Conservation (phyloP, 2,329 filamentous ascomycete genomes). For the Zarea fungicola region DNA sequence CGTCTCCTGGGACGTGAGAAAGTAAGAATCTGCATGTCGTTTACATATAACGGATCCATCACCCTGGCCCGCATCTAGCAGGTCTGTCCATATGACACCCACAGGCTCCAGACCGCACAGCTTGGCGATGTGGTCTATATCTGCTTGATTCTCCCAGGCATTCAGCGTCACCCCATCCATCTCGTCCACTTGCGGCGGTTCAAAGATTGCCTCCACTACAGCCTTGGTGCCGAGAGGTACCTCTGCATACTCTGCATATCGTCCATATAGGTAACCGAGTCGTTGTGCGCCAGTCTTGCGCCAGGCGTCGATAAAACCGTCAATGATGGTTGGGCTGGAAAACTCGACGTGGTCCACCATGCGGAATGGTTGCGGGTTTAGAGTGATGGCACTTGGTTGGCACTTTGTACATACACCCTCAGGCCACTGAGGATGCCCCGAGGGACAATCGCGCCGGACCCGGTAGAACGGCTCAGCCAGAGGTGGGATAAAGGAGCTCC, state of each 20-base stretch:
- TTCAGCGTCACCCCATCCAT: conserved; percentile 79
- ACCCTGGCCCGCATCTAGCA: conserved; percentile 73
- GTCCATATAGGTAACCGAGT: conserved; percentile 85
- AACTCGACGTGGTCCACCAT: conserved; percentile 99
- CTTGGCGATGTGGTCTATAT: conserved; percentile 73
- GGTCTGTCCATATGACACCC: conserved; percentile 91
- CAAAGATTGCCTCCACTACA: conserved; percentile 94
- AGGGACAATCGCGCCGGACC: conserved; percentile 83
- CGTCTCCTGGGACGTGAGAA: conserved; percentile 86
- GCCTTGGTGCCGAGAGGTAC: conserved; percentile 93
- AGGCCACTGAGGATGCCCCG: conserved; percentile 88
- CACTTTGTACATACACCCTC: conserved; percentile 98
- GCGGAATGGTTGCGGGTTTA: conserved; percentile 88
- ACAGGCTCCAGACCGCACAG: conserved; percentile 83
- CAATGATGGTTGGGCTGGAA: conserved; percentile 74
- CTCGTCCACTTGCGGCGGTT: conserved; percentile 87
- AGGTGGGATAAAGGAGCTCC: conserved; percentile 92
- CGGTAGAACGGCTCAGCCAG: conserved; percentile 89
- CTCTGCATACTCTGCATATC: conserved; percentile 84
- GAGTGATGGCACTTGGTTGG: conserved; percentile 91
- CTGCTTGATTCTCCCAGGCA: conserved; percentile 78
- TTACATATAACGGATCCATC: conserved; percentile 91
- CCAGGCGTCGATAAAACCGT: conserved; percentile 91
- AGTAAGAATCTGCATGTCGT: conserved; percentile 92
- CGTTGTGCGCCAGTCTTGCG: conserved; percentile 77